Conservation (phyloP, 139 green algal genomes). For the Monoraphidium neglectum region DNA sequence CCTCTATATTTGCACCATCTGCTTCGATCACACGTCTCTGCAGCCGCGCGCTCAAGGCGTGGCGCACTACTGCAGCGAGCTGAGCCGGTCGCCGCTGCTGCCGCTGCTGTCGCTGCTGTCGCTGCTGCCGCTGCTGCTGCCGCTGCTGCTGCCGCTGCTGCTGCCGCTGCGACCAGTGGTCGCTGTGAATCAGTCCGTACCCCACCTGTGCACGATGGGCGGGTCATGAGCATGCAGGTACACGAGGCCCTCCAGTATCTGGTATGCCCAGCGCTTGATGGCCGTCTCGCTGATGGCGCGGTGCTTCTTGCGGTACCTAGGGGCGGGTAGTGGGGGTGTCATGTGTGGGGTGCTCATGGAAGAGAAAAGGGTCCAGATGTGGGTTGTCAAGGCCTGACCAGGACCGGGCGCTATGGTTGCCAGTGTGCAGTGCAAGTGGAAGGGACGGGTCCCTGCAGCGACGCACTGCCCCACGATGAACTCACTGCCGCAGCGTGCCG, state of each 20-base stretch:
- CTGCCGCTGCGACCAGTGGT: background rate
- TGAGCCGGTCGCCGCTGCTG: no score
- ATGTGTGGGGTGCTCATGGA: no score
- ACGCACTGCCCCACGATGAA: no score
- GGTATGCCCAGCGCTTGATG: slow-evolving; percentile 91
- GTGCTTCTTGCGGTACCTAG: slow-evolving; percentile 77
- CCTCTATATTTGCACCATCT: no score
- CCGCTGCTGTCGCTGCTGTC: no score
- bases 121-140: no score
- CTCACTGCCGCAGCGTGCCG: slow-evolving; percentile 43
- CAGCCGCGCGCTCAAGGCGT: no score
- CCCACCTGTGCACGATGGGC: slow-evolving; percentile 59
- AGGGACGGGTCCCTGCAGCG: no score
- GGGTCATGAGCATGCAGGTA: slow-evolving; percentile 93
- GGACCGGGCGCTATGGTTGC: background rate
- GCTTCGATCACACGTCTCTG: no score
- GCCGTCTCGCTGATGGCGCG: slow-evolving; percentile 47
- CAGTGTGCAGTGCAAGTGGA: no score
- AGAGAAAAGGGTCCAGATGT: background rate
- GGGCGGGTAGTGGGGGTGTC: background rate
- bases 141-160: no score
- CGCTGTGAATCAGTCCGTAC: background rate
- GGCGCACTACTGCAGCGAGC: no score
- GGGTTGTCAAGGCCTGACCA: background rate
- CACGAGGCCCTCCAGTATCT: slow-evolving; percentile 95